Evolutionary conservation across 2,329 filamentous ascomycete species (phyloP).

Genomic region (Calonectria hawksworthii): DNA sequence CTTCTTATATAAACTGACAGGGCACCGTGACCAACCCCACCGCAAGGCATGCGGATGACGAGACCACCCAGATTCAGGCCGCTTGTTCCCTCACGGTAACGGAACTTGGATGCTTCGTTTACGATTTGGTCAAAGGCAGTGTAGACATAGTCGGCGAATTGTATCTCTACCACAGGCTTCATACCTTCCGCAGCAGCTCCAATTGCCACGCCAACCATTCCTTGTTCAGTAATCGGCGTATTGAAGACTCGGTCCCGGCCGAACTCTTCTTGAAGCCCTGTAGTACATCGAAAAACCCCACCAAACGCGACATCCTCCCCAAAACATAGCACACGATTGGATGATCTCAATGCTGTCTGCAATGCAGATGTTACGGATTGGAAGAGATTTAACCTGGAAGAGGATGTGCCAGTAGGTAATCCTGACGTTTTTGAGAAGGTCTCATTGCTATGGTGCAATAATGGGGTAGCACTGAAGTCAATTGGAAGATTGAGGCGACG

Average conservation of each 20-base stretch:
- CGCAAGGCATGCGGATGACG: slow-evolving; percentile 89
- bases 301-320: slow-evolving; percentile 97
- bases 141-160: slow-evolving; percentile 94
- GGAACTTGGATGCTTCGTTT: slow-evolving; percentile 89
- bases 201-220: slow-evolving; percentile 92
- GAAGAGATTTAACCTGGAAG: slow-evolving; percentile 73
- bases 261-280: slow-evolving; percentile 85
- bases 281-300: slow-evolving; percentile 92
- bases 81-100: slow-evolving; percentile 76
- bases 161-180: slow-evolving; percentile 92
- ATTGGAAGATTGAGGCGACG: slow-evolving; percentile 6
- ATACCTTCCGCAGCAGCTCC: slow-evolving; percentile 90
- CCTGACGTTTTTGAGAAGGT: background rate
- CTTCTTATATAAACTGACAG: slow-evolving; percentile 52
- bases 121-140: slow-evolving; percentile 94
- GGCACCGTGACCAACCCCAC: slow-evolving; percentile 88
- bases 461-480: background rate
- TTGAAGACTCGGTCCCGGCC: slow-evolving; percentile 93
- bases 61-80: slow-evolving; percentile 78
- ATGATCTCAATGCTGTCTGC: slow-evolving; percentile 81
- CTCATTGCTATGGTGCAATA: background rate
- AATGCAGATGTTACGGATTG: slow-evolving; percentile 92
- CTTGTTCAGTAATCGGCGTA: slow-evolving; percentile 92
- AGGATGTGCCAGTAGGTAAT: background rate
- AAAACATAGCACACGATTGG: slow-evolving; percentile 91